A percentile compares a stretch with the other conserved stretches of the same genome.
phyloP scores from a whole-genome alignment of 2,329 filamentous ascomycete genomes.

The Curvularia hawaiiensis region DNA sequence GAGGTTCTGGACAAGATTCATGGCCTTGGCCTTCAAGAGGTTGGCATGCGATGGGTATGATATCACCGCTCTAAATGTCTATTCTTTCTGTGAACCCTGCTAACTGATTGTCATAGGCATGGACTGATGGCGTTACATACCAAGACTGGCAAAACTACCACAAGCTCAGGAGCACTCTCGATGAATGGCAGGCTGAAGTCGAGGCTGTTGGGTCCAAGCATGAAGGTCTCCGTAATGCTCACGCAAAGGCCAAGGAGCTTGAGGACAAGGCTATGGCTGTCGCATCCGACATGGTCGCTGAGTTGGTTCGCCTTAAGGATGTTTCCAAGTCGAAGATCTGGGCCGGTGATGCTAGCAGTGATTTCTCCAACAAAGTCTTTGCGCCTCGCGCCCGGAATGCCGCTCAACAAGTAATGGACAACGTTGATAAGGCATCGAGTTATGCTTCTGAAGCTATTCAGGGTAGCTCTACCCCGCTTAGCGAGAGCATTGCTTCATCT shows the following conservation, averaged over 20 bases:
- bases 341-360: conserved; percentile 73
- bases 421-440: conserved; percentile 45
- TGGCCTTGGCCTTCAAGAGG: conserved; percentile 84
- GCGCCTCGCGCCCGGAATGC: conserved; percentile 59
- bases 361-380: conserved; percentile 74
- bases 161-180: conserved; percentile 79
- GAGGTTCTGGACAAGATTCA: conserved; percentile 82
- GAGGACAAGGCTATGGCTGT: conserved; percentile 81
- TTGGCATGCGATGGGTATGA: conserved; percentile 78
- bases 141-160: conserved; percentile 98
- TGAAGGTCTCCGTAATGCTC: conserved; percentile 70
- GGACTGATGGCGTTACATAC: conserved; percentile 94
- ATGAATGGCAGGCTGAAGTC: conserved; percentile 83
- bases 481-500: conserved; percentile 45
- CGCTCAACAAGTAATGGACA: conserved; percentile 49
- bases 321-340: conserved; percentile 84
- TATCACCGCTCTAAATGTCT: neutral
- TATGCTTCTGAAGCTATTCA: conserved; percentile 45
- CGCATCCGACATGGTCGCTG: conserved; percentile 77
- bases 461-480: conserved; percentile 38
- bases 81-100: neutral
- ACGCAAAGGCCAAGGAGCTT: conserved; percentile 69
- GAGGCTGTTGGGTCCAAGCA: conserved; percentile 77
- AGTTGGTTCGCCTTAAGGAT: conserved; percentile 80
- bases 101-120: conserved; percentile 58